Base-by-base conservation (phyloP, 2,329 filamentous ascomycete species). In the Phaeosphaeria sp. region DNA sequence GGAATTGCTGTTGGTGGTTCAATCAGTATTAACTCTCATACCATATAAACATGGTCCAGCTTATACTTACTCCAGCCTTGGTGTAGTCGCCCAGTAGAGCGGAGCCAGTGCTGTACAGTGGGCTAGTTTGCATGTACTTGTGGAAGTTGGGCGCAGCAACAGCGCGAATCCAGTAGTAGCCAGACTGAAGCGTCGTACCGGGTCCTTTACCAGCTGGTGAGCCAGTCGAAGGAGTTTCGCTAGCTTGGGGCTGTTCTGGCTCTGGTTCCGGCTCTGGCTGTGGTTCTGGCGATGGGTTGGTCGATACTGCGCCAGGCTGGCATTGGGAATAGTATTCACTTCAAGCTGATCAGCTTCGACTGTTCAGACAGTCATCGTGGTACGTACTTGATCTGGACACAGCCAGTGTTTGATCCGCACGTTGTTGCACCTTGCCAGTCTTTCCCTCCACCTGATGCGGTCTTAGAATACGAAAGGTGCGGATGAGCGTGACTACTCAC, bases 121-220 rank as follows among this genome's bases (percentile, higher is more conserved):
- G 76, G 3, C 68, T 68, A 1, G 74, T 73, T 47, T 78, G 75
- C 53, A 78, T 65, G 63, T 78, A 78, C 48, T 77, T 78, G 65
- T 78, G 76, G 62, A 81, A 87, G 73, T 87, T 87, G 39, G 86
- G 86, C 0, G 80, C 72, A 25, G 79, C 82, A 2, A 87, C 85
- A 0, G 82, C 84, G 7, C 86, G 83, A 64, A 88, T 83, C 84
- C 84, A 86, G 74, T 81, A 82, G 71, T 83, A 84, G 0, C 83
- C 84, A 2, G 65, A 68, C 58, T 84, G 79, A 0, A 87, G 78
- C 0, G 81, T 84, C 1, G 72, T 75, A 6, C 80, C 80, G 0
- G 79, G 79, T 1, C 77, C 76, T 13, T 69, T 66, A 20, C 74
- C 71, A 3, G 67, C 60, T 45, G 72, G 69, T 0, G 62, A 54